A percentile compares a stretch with the other conserved stretches of the same genome.
Evolutionary conservation across 2,329 filamentous ascomycete species (phyloP).

Genomic region (Colletotrichum tofieldiae): DNA sequence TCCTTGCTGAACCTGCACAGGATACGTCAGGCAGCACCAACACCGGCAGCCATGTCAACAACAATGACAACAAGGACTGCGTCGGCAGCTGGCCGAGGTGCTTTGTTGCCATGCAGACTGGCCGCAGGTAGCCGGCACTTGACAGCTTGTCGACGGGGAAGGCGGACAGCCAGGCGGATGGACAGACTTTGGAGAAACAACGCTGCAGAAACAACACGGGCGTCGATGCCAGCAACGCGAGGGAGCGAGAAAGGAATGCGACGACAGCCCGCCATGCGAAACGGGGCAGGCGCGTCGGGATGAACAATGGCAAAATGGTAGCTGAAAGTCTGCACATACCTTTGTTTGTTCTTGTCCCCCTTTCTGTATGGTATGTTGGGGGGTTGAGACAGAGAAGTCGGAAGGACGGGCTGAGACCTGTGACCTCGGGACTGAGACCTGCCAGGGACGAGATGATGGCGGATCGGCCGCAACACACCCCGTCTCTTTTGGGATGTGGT

Average conservation of each 20-base stretch:
- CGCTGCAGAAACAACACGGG: neutral
- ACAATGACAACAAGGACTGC: neutral
- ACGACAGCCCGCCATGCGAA: constrained; percentile 3
- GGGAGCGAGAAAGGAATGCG: neutral
- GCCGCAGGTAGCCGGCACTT: constrained; percentile 40
- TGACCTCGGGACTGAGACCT: constrained; percentile 26
- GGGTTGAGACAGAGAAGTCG: constrained; percentile 21
- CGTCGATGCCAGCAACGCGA: constrained; percentile 8
- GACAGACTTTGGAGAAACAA: neutral
- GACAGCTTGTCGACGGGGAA: constrained; percentile 37
- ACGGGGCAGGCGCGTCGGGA: constrained; percentile 3
- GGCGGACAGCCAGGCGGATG: neutral
- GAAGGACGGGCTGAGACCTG: constrained; percentile 7
- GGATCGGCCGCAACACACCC: constrained; percentile 24
- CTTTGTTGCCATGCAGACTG: constrained; percentile 26
- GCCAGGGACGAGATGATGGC: constrained; percentile 23
- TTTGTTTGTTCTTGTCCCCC: constrained; percentile 9
- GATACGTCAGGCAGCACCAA: neutral
- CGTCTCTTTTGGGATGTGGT: constrained; percentile 22
- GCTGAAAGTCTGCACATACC: constrained; percentile 3
- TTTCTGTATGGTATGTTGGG: neutral
- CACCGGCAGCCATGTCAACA: neutral
- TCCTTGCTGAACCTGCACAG: neutral
- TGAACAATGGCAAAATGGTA: constrained; percentile 2
- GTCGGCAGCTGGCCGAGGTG: constrained; percentile 9